Evolutionary conservation across 129 eudicot genomes (phyloP).

Genomic region (Scalesia atractyloides): DNA sequence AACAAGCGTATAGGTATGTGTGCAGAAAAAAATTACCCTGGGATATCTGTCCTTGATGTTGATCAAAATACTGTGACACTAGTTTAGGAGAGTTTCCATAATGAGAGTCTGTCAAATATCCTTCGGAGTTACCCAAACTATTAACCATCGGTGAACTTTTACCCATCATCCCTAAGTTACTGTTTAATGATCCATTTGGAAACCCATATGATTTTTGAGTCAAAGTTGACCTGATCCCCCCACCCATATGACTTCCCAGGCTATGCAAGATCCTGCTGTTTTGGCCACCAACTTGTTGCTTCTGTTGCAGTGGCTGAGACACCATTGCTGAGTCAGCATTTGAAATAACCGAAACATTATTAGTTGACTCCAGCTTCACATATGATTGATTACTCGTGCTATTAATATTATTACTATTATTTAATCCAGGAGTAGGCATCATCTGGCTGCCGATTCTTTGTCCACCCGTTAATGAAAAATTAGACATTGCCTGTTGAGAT

Average conservation of each 20-base stretch:
- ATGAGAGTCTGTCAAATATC: constrained; percentile 47
- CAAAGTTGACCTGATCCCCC: constrained; percentile 74
- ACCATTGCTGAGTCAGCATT: constrained; percentile 57
- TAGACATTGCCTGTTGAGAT: constrained; percentile 62
- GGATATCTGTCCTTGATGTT: constrained; percentile 58
- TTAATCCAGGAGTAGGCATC: constrained; percentile 98
- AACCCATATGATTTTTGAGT: constrained; percentile 64
- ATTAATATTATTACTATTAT: constrained; percentile 41
- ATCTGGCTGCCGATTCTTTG: constrained; percentile 83
- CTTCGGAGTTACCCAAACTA: constrained; percentile 66
- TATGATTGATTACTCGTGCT: constrained; percentile 47
- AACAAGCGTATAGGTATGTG: background rate
- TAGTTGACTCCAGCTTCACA: constrained; percentile 55
- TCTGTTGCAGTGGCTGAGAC: constrained; percentile 69
- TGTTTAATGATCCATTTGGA: constrained; percentile 60
- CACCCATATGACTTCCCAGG: constrained; percentile 81
- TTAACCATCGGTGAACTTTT: constrained; percentile 56
- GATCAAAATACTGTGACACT: constrained; percentile 62
- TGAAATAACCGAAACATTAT: constrained; percentile 48
- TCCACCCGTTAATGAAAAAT: constrained; percentile 45
- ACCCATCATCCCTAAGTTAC: constrained; percentile 62
- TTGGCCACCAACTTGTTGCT: constrained; percentile 71
- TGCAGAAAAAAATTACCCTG: constrained; percentile 50
- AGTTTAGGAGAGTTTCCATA: constrained; percentile 59
- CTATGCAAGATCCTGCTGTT: constrained; percentile 81